Base-by-base conservation (phyloP, 495 filamentous ascomycete genomes). In the Jackrogersella multiformis region DNA sequence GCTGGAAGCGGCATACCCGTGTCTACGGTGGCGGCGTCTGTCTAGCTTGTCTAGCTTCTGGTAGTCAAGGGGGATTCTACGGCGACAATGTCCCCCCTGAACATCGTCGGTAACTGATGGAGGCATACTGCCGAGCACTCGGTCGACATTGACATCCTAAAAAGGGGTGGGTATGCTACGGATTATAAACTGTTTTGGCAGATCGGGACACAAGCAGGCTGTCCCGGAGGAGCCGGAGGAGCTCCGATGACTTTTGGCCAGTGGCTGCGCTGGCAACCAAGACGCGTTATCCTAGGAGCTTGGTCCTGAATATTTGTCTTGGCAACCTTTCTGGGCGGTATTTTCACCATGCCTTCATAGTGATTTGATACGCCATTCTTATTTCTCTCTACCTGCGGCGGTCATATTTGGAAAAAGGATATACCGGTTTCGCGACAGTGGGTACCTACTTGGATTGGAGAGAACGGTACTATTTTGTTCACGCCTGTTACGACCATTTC, bases 21-120 rank as follows among this genome's bases (percentile, higher is more conserved):
- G 81, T 84, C 21, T 83, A 84, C 49, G 80, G 81, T 36, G 81
- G 81, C 35, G 81, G 81, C 2, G 73, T 77, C 4, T 83, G 81
- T 60, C 71, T 84, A n/a, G 79, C 80, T 8, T 84, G 81, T 52
- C 51, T 78, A 36, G 76, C 71, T 8, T 72, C 79, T 9, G 76
- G 73, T 13, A 65, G 68, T 13, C 63, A 77, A 23, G 81, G 81
- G 4, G 81, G 81, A 5, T 82, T 80, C 64, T 84, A 84, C 63
- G 81, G 81, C 12, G 78, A 82, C 23, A 80, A 77, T 49, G 81
- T 84, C 12, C 80, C 79, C 41, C 72, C 78, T 7, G 78, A 79
- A 56, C 78, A 84, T 51, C 75, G 80, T 60, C 74, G 81, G 49
- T 82, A 72, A 61, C 44, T 36, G 18, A 48, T 12, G 23, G 12